Conservation (phyloP, 352 stramenopile genomes). For the Bremia lactucae region DNA sequence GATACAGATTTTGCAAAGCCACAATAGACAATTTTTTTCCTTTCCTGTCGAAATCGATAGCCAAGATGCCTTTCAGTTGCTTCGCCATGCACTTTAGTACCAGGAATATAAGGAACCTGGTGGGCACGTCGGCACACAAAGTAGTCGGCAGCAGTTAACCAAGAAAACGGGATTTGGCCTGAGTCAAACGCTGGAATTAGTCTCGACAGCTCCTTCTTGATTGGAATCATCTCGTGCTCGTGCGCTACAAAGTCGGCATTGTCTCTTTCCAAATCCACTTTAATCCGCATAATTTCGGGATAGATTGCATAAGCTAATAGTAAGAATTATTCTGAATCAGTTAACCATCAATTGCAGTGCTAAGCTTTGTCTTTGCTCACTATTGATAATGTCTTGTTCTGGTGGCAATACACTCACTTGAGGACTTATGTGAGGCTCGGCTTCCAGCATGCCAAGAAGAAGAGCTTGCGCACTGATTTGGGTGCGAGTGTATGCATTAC, state of each 20-base stretch:
- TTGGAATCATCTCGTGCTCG: constrained; percentile 40
- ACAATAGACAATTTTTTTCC: not conserved
- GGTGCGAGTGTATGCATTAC: constrained; percentile 68
- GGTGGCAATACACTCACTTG: constrained; percentile 45
- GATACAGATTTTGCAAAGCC: too few relatives aligned
- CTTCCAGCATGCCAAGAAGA: constrained; percentile 33
- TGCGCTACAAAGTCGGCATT: constrained; percentile 34
- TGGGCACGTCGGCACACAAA: constrained; percentile 62
- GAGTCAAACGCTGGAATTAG: constrained; percentile 42
- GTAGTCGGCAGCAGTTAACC: constrained; percentile 63
- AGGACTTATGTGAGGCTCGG: constrained; percentile 24
- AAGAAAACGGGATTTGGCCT: constrained; percentile 36
- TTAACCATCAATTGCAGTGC: not conserved
- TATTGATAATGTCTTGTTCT: constrained; percentile 73
- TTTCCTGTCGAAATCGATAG: constrained; percentile 67
- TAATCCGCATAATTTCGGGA: constrained; percentile 51
- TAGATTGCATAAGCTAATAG: constrained; percentile 48
- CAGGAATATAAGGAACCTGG: constrained; percentile 33
- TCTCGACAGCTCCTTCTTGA: constrained; percentile 42
- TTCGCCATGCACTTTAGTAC: constrained; percentile 34
- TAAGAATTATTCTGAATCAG: constrained; percentile 2
- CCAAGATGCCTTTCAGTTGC: constrained; percentile 39
- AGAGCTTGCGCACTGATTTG: constrained; percentile 66
- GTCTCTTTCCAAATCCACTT: constrained; percentile 35
- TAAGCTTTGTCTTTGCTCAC: constrained; percentile 20